A percentile compares a stretch with the other conserved stretches of the same genome.
phyloP scores from a whole-genome alignment of 192 early-diverging fungal species.

The Rhizophagus sp. region DNA sequence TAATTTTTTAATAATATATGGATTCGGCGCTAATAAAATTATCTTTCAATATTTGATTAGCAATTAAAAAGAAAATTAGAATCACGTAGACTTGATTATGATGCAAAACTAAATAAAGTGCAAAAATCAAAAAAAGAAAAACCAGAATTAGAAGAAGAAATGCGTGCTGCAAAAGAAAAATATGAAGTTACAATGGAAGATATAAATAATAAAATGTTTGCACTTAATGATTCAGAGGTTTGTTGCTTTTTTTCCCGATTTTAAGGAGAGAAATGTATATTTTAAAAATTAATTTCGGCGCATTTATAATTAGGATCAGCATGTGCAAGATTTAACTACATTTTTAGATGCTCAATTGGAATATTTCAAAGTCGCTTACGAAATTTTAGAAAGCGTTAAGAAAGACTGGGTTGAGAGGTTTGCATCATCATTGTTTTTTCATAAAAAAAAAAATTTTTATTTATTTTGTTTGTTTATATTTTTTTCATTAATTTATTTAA shows the following conservation, averaged over 20 bases:
- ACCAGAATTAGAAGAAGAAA: slow-evolving; percentile 88
- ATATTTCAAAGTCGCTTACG: slow-evolving; percentile 23
- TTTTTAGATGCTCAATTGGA: slow-evolving; percentile 38
- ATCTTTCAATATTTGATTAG: slow-evolving; percentile 37
- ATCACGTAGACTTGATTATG: slow-evolving; percentile 87
- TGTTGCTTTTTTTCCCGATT: slow-evolving; percentile 39
- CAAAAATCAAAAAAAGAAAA: slow-evolving; percentile 91
- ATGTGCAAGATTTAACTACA: slow-evolving; percentile 32
- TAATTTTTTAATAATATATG: neutral
- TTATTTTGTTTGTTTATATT: neutral
- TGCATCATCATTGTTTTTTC: neutral
- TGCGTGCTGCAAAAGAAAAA: slow-evolving; percentile 83
- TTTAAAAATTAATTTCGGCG: neutral
- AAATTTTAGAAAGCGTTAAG: slow-evolving; percentile 10
- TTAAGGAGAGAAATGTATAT: neutral
- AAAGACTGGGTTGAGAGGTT: slow-evolving; percentile 29
- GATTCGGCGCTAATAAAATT: neutral
- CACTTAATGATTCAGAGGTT: slow-evolving; percentile 84
- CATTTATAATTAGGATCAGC: slow-evolving; percentile 31
- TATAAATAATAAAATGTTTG: slow-evolving; percentile 75
- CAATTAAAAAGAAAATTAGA: slow-evolving; percentile 84
- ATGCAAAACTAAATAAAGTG: slow-evolving; percentile 85
- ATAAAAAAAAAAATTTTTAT: neutral
- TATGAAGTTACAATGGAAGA: slow-evolving; percentile 91
- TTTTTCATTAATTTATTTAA: neutral